phyloP scores from a whole-genome alignment of 495 filamentous ascomycete species.

The Chaetomium cochliodes region DNA sequence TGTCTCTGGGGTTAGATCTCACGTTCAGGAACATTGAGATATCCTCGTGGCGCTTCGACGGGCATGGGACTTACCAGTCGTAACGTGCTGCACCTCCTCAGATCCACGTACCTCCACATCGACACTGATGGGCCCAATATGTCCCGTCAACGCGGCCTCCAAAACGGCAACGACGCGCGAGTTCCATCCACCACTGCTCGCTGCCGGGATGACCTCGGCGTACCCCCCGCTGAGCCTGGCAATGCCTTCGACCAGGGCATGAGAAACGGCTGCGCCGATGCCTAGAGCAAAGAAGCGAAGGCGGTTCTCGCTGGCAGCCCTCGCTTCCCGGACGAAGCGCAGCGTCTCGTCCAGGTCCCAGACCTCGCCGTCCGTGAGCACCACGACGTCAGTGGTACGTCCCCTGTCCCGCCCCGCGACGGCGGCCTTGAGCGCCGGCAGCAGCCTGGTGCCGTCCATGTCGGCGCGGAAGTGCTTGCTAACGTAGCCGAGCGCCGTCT shows the following conservation, averaged over 20 bases:
- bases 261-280: conserved; percentile 20
- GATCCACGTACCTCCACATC: too few relatives aligned
- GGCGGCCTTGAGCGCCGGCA: conserved; percentile 16
- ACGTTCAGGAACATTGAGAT: too few relatives aligned
- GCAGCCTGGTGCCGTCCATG: conserved; percentile 22
- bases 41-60: too few relatives aligned
- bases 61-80: too few relatives aligned
- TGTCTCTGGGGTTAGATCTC: too few relatives aligned
- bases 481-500: conserved; percentile 5
- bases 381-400: conserved; percentile 15
- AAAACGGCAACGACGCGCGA: conserved; percentile 20
- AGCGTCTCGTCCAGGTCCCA: conserved; percentile 22
- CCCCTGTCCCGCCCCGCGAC: conserved; percentile 8
- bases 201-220: conserved; percentile 18
- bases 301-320: conserved; percentile 10
- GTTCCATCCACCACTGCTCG: conserved; percentile 19
- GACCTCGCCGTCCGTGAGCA: conserved; percentile 23
- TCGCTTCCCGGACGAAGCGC: conserved; percentile 6
- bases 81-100: too few relatives aligned
- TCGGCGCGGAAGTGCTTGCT: conserved; percentile 1
- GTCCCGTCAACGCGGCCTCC: conserved; percentile 18
- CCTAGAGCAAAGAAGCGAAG: conserved; percentile 25
- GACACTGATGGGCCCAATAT: conserved; percentile 17
- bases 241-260: conserved; percentile 24
- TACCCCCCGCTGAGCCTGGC: conserved; percentile 23